These are phyloP conservation scores for Tricholoma saponaceum DNA, from an alignment of 768 basidiomycete species.

Conservation along the genomic window DNA sequence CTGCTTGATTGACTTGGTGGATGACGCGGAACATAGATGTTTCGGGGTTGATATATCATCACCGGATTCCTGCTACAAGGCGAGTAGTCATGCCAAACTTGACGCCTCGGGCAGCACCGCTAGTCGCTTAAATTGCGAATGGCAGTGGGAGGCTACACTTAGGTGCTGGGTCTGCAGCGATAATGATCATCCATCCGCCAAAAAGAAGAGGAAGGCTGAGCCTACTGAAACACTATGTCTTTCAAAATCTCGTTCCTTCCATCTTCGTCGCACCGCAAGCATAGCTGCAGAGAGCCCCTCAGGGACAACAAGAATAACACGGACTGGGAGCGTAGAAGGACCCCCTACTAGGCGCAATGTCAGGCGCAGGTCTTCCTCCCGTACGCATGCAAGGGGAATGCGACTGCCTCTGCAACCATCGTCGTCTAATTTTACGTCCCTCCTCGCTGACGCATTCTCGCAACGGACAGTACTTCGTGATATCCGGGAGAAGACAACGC, in stretches of 20 bases:
- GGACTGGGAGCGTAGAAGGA: background rate
- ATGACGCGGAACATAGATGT: slow-evolving; percentile 48
- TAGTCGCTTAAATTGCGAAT: slow-evolving; percentile 18
- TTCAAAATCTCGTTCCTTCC: background rate
- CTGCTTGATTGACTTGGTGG: slow-evolving; percentile 41
- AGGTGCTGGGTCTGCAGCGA: slow-evolving; percentile 39
- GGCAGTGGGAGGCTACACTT: slow-evolving; percentile 47
- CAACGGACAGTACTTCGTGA: slow-evolving; percentile 31
- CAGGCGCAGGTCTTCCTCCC: background rate
- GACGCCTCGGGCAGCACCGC: background rate
- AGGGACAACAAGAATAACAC: background rate
- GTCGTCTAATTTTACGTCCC: slow-evolving; percentile 31
- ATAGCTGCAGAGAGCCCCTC: background rate
- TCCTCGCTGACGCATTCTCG: slow-evolving; percentile 35
- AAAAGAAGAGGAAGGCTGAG: slow-evolving; percentile 10
- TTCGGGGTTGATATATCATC: slow-evolving; percentile 24
- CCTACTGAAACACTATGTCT: background rate
- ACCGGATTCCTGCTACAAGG: no score
- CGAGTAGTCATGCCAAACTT: background rate
- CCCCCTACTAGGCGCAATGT: background rate
- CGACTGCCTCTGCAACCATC: background rate
- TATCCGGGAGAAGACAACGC: background rate
- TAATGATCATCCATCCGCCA: background rate
- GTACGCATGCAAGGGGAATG: background rate
- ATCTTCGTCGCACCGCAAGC: background rate